Evolutionary conservation across 2,329 filamentous ascomycete species (phyloP), one percentile per base, ranked within the genome.

Genomic region (Pseudopyricularia javanii): DNA sequence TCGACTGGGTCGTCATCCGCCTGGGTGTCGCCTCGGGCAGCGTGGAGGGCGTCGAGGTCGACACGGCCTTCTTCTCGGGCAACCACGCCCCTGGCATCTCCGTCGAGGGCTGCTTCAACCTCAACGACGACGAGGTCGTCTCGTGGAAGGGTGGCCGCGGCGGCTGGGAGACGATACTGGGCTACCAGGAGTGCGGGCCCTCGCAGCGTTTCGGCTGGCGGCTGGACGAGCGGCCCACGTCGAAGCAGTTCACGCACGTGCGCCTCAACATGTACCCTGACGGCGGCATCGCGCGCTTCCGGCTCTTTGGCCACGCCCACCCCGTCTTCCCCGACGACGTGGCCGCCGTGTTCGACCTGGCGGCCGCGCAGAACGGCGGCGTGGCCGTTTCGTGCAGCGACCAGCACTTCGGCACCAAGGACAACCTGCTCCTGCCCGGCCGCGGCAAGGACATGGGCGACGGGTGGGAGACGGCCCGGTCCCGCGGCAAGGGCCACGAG

Each of bases 261-360:
- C 74, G 86, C 33, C 72, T 93, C 53, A 86, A 88, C 65, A 91
- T 91, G 88, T 91, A 88, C 63, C 86, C 88, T 0, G 88, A 93
- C 62, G 88, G 88, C 49, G 88, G 88, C 49, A 91, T 93, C 61
- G 86, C 87, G 37, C 73, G 88, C 51, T 91, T 91, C 70, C 76
- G 86, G 22, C 76, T 91, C 1, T 91, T 85, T 62, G 88, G 88
- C 6, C 77, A 82, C 56, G 87, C 85, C 1, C 78, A 89, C 1
- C 86, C 87, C 4, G 83, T 91, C 2, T 88, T 91, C 62, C 86
- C 87, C 1, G 71, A 78, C 26, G 78, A 86, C 60, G 69, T 73
- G 26, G 73, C 79, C 7, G 81, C 78, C 54, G 72, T 88, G 20
- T 80, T 91, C 57, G 88, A 91, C 64, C 78, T 91, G 11, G 85